Base-by-base conservation (phyloP, 1,284 basidiomycete species). In the Apiotrichum brassicae region DNA sequence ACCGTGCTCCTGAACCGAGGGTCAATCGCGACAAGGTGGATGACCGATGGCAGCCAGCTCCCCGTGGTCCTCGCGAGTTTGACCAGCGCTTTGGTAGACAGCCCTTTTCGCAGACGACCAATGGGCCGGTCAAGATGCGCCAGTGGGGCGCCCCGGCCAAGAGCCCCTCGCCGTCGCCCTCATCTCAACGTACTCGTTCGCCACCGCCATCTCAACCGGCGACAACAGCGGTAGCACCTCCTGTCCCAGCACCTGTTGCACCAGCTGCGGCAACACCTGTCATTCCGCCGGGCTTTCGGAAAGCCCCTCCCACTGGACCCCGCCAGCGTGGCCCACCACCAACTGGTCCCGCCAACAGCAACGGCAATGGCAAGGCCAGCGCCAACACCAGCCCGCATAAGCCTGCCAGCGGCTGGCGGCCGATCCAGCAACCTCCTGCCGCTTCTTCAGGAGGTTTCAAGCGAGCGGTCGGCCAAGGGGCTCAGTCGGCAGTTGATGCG, bases 101-200 rank as follows among this genome's bases (percentile, higher is more conserved):
- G n/a, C 32, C 40, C 16, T 39, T 40, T 25, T 16, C 42, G 6
- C 48, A 49, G 30, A 26, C 30, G 5, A 37, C 32, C 30, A 46
- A 41, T 4, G 48, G 35, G 6, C 55, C 51, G 0, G 42, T 48
- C 30, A 57, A 57, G 36, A 53, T 57, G 51, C 51, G 55, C 11
- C 45, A 50, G 35, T 57, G 55, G 55, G 55, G 55, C 20, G 36
- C 36, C 2, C 24, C 48, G n/a, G 16, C 40, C 2, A 32, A 25
- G 22, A 25, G 36, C 19, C 18, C n/a, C 7, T 37, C 26, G 33
- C 33, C 39, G 25, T 14, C 38, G 34, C 33, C 40, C 4, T 11
- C 34, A 23, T 18, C 11, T 13, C 22, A 2, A 6, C 40, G 5
- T 12, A 20, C 6, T 9, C 36, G 28, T 11, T 13, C 6, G 36